A percentile compares a stretch with the other conserved stretches of the same genome.
These are phyloP conservation scores for Wickerhamiella lipophila DNA, from an alignment of 805 yeast species.

Conservation along the genomic window DNA sequence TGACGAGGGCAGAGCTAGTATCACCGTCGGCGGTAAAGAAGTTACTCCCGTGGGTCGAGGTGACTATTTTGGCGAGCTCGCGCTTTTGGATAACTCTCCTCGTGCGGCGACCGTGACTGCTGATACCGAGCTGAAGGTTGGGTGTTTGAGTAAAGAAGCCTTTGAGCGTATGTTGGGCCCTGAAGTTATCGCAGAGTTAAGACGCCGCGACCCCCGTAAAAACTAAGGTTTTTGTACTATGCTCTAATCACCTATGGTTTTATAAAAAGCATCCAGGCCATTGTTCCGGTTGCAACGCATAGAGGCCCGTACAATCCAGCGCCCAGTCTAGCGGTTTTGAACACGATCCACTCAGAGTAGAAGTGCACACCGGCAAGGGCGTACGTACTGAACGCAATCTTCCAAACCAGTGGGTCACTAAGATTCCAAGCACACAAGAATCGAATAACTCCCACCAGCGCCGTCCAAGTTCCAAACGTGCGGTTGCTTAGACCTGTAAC, in stretches of 20 bases:
- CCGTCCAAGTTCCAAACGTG: slow-evolving; percentile 97
- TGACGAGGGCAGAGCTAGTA: slow-evolving; percentile 73
- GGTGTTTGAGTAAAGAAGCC: slow-evolving; percentile 83
- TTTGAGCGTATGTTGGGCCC: slow-evolving; percentile 92
- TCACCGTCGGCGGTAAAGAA: slow-evolving; percentile 43
- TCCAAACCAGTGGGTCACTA: slow-evolving; percentile 55
- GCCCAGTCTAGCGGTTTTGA: slow-evolving; percentile 68
- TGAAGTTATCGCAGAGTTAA: slow-evolving; percentile 67
- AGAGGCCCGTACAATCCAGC: slow-evolving; percentile 85
- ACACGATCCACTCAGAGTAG: slow-evolving; percentile 66
- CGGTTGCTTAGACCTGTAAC: slow-evolving; percentile 66
- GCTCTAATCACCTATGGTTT: neutral
- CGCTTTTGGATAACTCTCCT: slow-evolving; percentile 79
- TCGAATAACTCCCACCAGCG: slow-evolving; percentile 72
- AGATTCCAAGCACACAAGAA: slow-evolving; percentile 75
- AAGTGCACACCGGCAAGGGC: slow-evolving; percentile 77
- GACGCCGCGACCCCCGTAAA: slow-evolving; percentile 60
- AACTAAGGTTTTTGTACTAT: neutral
- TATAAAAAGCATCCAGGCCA: slow-evolving; percentile 57
- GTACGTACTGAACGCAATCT: slow-evolving; percentile 68
- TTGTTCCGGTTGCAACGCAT: slow-evolving; percentile 59
- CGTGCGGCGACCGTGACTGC: slow-evolving; percentile 90
- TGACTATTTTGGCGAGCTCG: slow-evolving; percentile 94
- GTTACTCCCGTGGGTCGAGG: slow-evolving; percentile 57
- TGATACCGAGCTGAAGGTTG: slow-evolving; percentile 61